Evolutionary conservation across 1,139 yeast genomes (phyloP), one percentile per base, ranked within the genome.

Genomic region (Kodamaea alishanica): DNA sequence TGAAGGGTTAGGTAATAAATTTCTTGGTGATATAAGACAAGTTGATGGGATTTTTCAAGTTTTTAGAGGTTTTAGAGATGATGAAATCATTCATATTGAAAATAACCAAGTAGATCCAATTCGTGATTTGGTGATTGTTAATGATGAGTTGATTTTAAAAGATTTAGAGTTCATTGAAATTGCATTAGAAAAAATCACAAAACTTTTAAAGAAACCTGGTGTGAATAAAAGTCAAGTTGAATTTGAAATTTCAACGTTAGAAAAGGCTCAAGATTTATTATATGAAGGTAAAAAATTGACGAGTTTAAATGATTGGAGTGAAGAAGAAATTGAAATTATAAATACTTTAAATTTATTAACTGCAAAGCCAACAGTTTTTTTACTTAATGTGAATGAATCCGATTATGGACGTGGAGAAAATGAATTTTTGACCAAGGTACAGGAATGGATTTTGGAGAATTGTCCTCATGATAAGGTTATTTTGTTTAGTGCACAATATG

Each of bases 1-100:
- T n/a, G 84, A 79, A 49, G 92, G 92, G 0, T 62, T 84, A 43
- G 92, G 92, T 1, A 83, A 84, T 54, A 82, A 83, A 50, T 84
- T 84, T 51, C 65, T 84, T 46, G 75, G 77, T 40, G 90, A 84
- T 54, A 84, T 84, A 30, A 66, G 85, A 41, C 79, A 75, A 46
- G 90, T 83, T 8, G 92, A 84, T 60, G 89, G 89, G 6, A 73
- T 84, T 7, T 81, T 78, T 50, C 90, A 84, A 47, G 75, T 84
- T 28, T 83, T 83, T 0, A 61, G 92, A 43, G 88, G 83, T 0
- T 84, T 83, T 52, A 61, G 67, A 30, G 77, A 80, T 52, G 81
- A 77, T n/a, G 87, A 81, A 31, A 80, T 84, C 40, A 77, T 84
- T 3, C 90, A 84, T 56, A 73, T 84, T 28, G 90, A 84, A 51